Base-by-base conservation (phyloP, 2,329 filamentous ascomycete genomes). In the Zasmidium cellare region DNA sequence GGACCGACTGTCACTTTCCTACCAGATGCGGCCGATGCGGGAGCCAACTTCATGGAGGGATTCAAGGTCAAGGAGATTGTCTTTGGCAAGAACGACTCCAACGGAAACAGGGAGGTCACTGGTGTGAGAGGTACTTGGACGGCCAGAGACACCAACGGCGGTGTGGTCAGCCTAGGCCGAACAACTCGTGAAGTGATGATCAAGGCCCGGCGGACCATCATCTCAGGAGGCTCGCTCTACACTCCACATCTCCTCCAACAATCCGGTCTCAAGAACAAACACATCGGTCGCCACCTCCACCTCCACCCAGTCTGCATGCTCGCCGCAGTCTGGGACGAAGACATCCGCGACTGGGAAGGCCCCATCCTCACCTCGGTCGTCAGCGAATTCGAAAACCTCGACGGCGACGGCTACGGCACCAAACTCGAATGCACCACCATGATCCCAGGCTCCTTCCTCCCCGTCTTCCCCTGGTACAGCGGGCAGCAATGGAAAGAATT, bases 41-140 rank as follows among this genome's bases (percentile, higher is more conserved):
- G 92, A 0, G 90, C 92, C 0, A 79, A 83, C 62, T 96, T 96
- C 70, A 83, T 96, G 57, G 91, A 97, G 77, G 92, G 92, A 0
- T 91, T 94, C 67, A 75, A 86, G 19, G 89, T 87, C 0, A 83
- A 90, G 12, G 82, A 82, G 59, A 79, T 97, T 16, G 64, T 89
- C 0, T 96, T 96, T 71, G 84, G 86, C 20, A 77, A 82, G 2
- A 71, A 69, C 5, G 77, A 75, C 7, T 49, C 48, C 5, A 24
- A 55, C 25, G 83, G 77, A 1, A 76, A 80, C 38, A 80, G 81
- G 63, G 81, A 80, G 3, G 90, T 90, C 0, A 82, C 81, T 0
- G 92, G 92, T 0, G 81, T 96, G 1, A 76, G 84, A 57, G 92
- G 92, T 1, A 79, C 78, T 6, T 96, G 91, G 92, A 85, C 82